Evolutionary conservation across 805 yeast species (phyloP), one percentile per base, ranked within the genome.

Genomic region (Zygosaccharomyces lentus): DNA sequence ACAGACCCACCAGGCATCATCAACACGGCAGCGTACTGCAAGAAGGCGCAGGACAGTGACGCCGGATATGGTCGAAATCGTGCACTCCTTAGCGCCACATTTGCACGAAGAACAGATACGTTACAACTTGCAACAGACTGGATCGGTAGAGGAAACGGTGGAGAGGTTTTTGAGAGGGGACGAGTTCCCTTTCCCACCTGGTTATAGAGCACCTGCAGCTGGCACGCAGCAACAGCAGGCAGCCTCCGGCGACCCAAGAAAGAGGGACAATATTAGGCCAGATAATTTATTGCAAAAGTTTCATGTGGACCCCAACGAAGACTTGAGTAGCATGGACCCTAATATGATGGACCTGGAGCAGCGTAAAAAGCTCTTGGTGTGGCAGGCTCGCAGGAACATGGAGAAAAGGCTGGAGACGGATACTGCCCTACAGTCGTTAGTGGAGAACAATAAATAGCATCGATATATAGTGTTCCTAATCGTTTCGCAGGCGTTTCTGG

Each of bases 111-210:
- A 77, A 6, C 95, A 86, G 60, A 87, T 93, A 50, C 72, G 81
- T 50, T 72, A 73, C 50, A 95, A 85, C 61, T 74, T 93, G 50
- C 80, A 82, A 57, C 72, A 78, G 48, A 80, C 93, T 0, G 95
- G 95, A 0, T 81, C 85, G 6, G 90, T 90, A 1, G 90, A 87
- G 62, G 76, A 66, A 7, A 90, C 98, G 0, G 81, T 89, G 8
- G 86, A 88, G 42, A 74, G 81, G 36, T 81, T 77, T 52, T 71
- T 91, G 61, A 75, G 76, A 43, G 78, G 74, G 31, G 82, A 84
- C 9, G 67, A 68, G 12, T 73, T 84, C 42, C 87, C 88, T 15
- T 68, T 64, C 47, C 84, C 87, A 6, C 76, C 78, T 4, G 75
- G 67, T 5, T 52, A 60, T 37, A 56, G 54, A 25, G 57, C 56